Base-by-base conservation (phyloP, 108 stramenopile species). In the Nitzschia sp. region DNA sequence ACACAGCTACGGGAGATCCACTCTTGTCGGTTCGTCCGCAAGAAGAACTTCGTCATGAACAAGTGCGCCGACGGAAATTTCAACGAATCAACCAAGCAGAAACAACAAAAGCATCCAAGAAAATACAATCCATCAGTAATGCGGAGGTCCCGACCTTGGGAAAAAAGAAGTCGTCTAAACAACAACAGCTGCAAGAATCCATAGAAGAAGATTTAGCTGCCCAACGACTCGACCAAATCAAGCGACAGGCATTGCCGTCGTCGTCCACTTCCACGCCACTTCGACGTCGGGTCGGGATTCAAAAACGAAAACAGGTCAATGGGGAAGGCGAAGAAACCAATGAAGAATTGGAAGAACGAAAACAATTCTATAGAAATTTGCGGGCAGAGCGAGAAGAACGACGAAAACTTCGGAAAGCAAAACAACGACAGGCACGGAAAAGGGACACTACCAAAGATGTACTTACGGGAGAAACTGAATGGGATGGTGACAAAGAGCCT, bases 1-100 rank as follows among this genome's bases (percentile, higher is more conserved):
- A 74, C 14, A 53, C 56, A 55, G 79, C 74, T 14, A 71, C 83
- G 9, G 71, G 76, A 15, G 69, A 67, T 68, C 38, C 29, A 7
- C 72, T 75, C 2, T 44, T 71, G 53, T 64, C 57, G 7, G 26
- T 69, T 22, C 63, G 69, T 22, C 70, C 76, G 2, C 69, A 77
- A 51, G 56, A 66, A 53, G 69, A 77, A 25, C 54, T 62, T 10
- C 55, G 40, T 43, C 69, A 66, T 17, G 76, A 75, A 41, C 48
- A 70, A 52, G 44, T 57, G 12, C 53, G 61, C 14, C 55, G 58
- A 34, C 46, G 50, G 40, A 21, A 22, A 42, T 58, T 51, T 41
- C 75, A 48, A 55, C 59, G 59, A 34, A 34, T 34, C 29, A 34
- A 34, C 5, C 29, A 34, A 34, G 29, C 29, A 34, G 29, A 34